phyloP scores from a whole-genome alignment of 2,329 filamentous ascomycete genomes.

The Microdochium nivale region DNA sequence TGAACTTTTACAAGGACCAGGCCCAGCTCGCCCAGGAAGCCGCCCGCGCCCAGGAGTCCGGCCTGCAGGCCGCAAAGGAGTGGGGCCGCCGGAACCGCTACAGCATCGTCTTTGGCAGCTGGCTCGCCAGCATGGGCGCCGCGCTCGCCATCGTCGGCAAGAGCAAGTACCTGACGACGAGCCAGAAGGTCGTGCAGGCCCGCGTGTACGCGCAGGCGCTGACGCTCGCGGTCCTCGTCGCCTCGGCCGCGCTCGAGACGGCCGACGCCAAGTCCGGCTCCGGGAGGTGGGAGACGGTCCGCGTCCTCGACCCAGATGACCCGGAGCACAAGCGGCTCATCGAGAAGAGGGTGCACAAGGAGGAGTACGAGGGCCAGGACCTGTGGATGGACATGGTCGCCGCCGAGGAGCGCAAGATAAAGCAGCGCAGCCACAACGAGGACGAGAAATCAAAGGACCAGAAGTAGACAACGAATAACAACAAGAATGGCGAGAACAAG shows the following conservation, averaged over 20 bases:
- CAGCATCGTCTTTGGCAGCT: conserved; percentile 72
- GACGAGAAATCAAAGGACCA: conserved; percentile 12
- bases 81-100: conserved; percentile 80
- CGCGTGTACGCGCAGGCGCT: conserved; percentile 89
- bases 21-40: conserved; percentile 47
- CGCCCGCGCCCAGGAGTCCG: conserved; percentile 45
- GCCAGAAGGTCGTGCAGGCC: conserved; percentile 89
- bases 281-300: conserved; percentile 77
- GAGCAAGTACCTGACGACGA: conserved; percentile 63
- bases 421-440: conserved; percentile 19
- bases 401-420: conserved; percentile 60
- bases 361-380: conserved; percentile 81
- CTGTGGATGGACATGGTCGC: conserved; percentile 91
- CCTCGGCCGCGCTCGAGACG: conserved; percentile 74
- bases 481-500: conserved; percentile 17
- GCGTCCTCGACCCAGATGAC: conserved; percentile 71
- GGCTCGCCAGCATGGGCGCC: conserved; percentile 71
- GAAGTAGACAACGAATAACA: conserved; percentile 5
- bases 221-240: conserved; percentile 75
- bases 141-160: conserved; percentile 70
- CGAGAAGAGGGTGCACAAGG: conserved; percentile 81
- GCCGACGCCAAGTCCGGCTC: conserved; percentile 67
- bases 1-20: conserved; percentile 56
- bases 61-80: conserved; percentile 52
- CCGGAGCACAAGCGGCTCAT: conserved; percentile 75